Percentiles rank a stretch among this genome's conserved stretches.
Conservation (phyloP, 2,329 filamentous ascomycete genomes). For the Septoria linicola region DNA sequence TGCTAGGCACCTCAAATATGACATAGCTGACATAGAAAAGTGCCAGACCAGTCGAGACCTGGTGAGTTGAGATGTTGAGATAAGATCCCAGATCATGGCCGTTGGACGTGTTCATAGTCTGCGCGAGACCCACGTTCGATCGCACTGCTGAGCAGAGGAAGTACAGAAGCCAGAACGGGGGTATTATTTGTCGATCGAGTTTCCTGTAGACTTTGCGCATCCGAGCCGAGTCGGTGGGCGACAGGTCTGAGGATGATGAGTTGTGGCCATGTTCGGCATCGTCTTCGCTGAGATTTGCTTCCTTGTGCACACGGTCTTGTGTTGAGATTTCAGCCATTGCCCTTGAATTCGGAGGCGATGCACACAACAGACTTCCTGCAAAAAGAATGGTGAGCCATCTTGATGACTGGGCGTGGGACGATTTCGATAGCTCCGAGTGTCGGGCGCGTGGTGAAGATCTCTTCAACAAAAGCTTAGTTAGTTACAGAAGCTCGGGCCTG, state of each 20-base stretch:
- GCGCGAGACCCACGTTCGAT: conserved; percentile 88
- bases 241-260: not conserved
- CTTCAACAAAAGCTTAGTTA: too few species aligned
- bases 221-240: conserved; percentile 9
- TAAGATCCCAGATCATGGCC: conserved; percentile 73
- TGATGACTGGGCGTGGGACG: too few species aligned
- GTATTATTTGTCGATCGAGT: conserved; percentile 36
- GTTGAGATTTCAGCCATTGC: conserved; percentile 1
- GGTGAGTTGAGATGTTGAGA: conserved; percentile 67
- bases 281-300: not conserved
- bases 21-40: conserved; percentile 93
- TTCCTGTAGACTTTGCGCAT: conserved; percentile 29
- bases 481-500: too few species aligned
- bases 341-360: too few species aligned
- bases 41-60: conserved; percentile 80
- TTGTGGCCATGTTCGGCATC: conserved; percentile 6
- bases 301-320: not conserved
- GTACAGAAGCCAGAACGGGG: conserved; percentile 85
- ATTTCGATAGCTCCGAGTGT: too few species aligned
- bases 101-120: conserved; percentile 78
- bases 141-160: conserved; percentile 90
- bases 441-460: too few species aligned
- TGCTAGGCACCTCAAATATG: conserved; percentile 83
- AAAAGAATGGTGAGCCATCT: too few species aligned
- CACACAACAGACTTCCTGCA: too few species aligned